Conservation (phyloP, 345 rosid genomes). For the Draba incana region DNA sequence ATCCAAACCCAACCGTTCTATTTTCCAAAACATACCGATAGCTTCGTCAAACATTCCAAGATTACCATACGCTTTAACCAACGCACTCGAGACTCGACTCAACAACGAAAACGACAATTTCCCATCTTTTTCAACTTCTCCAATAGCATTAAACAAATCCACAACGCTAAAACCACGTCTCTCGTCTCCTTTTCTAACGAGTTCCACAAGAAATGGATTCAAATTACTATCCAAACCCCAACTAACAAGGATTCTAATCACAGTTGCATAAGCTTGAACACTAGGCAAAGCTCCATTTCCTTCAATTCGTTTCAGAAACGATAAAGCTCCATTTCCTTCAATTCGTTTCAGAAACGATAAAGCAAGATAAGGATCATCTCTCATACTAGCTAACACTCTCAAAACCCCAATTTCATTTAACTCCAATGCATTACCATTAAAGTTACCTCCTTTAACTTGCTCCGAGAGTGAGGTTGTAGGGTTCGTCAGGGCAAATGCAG, state of each 20-base stretch:
- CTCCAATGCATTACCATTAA: constrained; percentile 25
- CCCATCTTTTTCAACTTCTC: constrained; percentile 27
- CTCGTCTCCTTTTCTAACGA: constrained; percentile 44
- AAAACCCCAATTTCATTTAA: constrained; percentile 47
- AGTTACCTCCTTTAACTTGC: constrained; percentile 20
- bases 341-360: constrained; percentile 51
- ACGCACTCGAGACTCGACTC: constrained; percentile 45
- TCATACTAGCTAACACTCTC: constrained; percentile 44
- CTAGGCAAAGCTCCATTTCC: constrained; percentile 53
- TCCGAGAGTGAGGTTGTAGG: constrained; percentile 34
- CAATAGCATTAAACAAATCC: constrained; percentile 51
- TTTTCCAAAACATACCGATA: constrained; percentile 43
- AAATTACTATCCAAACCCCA: constrained; percentile 51
- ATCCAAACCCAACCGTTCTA: constrained; percentile 51
- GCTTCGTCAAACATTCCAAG: constrained; percentile 59
- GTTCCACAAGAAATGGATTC: constrained; percentile 44
- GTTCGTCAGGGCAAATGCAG: constrained; percentile 40
- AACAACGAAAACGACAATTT: constrained; percentile 37
- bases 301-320: constrained; percentile 49
- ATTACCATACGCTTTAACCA: constrained; percentile 59
- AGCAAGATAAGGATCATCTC: constrained; percentile 56
- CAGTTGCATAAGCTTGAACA: constrained; percentile 48
- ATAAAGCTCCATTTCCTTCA: constrained; percentile 55
- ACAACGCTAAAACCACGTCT: constrained; percentile 41
- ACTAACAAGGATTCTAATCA: constrained; percentile 51